Base-by-base conservation (phyloP, 2,329 filamentous ascomycete genomes). In the Xylaria sp. region DNA sequence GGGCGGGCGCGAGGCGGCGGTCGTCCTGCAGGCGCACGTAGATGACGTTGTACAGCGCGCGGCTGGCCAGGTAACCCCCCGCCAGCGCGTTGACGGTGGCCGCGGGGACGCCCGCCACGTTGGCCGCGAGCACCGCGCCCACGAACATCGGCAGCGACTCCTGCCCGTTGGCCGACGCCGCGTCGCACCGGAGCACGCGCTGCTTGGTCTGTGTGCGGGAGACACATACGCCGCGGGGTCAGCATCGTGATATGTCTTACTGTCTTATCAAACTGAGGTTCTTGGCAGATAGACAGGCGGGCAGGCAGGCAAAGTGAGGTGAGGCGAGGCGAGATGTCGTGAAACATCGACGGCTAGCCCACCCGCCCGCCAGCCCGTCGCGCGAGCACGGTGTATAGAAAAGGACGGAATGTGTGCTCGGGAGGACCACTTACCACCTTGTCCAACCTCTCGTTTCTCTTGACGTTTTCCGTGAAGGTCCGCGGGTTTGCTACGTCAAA, bases 1-100 rank as follows among this genome's bases (percentile, higher is more conserved):
- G 67, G 39, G 78, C 9, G 2, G 61, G 61, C 6, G 72, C 71
- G 19, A 74, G 54, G 48, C 64, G 68, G 47, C 68, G 67, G 57
- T 78, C 74, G 13, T 72, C 72, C 60, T 76, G 74, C 43, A 80
- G 63, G 47, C 66, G 64, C 44, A 81, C 60, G 58, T 81, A 82
- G 29, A 70, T 60, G 54, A 71, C 57, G 67, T 76, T 74, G 68
- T 75, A 81, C 39, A 63, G 60, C 20, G 67, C 52, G 17, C 78
- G 74, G 58, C 67, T 68, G 29, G 57, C 66, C 17, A 81, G 54
- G 52, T 80, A 80, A 34, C 65, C 64, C 24, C 72, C 54, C 34
- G 71, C 65, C 20, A 80, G 61, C 37, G 55, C 41, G 62, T 81
- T 81, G 59, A 79, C 62, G 21, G 62, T 66, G n/a, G 54, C 46